These are phyloP conservation scores for Solanum peruvianum DNA, from an alignment of 257 asterid species.

Conservation along the genomic window DNA sequence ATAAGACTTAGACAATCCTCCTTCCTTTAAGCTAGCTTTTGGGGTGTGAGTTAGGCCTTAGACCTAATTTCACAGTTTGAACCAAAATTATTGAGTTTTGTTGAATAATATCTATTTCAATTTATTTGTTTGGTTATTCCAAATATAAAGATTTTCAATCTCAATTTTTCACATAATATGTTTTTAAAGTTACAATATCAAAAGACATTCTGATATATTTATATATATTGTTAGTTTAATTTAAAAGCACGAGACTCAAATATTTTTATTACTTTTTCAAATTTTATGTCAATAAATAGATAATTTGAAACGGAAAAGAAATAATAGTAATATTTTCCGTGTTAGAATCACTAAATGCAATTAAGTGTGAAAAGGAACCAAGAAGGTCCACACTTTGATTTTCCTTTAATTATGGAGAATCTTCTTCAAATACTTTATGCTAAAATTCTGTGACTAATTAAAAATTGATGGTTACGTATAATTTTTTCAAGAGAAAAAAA, in stretches of 20 bases:
- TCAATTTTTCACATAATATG: background rate
- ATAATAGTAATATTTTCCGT: background rate
- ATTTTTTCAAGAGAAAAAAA: too few species aligned
- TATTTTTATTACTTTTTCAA: background rate
- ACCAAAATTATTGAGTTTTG: background rate
- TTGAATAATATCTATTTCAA: background rate
- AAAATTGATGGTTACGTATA: too few species aligned
- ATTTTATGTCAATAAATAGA: background rate
- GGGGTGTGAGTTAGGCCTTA: too few species aligned
- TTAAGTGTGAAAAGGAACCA: background rate
- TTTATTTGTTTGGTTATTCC: too few species aligned
- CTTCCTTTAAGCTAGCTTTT: too few species aligned
- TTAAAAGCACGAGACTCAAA: background rate
- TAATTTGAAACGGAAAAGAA: background rate
- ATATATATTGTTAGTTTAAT: background rate
- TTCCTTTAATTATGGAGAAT: background rate
- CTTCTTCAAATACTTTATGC: background rate
- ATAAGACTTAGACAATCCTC: too few species aligned
- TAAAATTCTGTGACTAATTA: background rate
- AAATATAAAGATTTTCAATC: background rate
- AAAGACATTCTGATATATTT: background rate
- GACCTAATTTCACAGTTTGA: too few species aligned
- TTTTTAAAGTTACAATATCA: background rate
- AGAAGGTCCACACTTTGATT: background rate
- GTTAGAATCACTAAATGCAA: background rate